Evolutionary conservation across 1,284 basidiomycete genomes (phyloP).

Genomic region (Malassezia sympodialis): DNA sequence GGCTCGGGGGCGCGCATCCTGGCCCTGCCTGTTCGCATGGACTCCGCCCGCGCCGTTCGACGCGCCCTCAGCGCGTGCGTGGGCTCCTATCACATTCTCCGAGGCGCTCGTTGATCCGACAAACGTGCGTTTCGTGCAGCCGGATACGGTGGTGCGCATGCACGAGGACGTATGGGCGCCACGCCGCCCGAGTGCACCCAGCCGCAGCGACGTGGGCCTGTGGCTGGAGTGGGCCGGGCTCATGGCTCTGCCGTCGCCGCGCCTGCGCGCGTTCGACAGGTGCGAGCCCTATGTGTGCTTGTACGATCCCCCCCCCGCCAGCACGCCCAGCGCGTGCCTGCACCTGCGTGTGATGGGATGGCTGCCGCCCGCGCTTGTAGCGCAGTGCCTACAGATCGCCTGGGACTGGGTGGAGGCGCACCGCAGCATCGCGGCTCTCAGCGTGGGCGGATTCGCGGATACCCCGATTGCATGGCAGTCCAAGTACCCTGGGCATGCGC

Average conservation of each 20-base stretch:
- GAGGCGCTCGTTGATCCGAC: background rate
- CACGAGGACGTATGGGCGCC: constrained; percentile 11
- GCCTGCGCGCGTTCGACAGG: constrained; percentile 7
- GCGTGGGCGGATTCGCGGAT: constrained; percentile 25
- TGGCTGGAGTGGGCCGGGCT: constrained; percentile 11
- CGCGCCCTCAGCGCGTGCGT: background rate
- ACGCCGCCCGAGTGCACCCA: background rate
- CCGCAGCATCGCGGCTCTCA: constrained; percentile 18
- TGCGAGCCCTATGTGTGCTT: constrained; percentile 10
- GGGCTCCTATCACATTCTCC: constrained; percentile 5
- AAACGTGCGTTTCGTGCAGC: background rate
- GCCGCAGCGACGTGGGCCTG: background rate
- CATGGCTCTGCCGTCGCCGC: background rate
- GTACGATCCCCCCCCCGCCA: background rate
- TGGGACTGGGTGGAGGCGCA: background rate
- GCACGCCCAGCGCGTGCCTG: background rate
- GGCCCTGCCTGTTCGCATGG: constrained; percentile 6
- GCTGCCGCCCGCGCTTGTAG: background rate
- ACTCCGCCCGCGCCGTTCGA: constrained; percentile 2
- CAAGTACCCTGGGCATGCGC: constrained; percentile 13
- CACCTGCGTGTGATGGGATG: constrained; percentile 1
- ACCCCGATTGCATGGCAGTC: constrained; percentile 29
- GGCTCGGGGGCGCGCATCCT: constrained; percentile 9
- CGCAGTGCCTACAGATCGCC: no score
- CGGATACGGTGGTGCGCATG: background rate